These are phyloP conservation scores for Sporothrix luriei DNA, from an alignment of 2,329 filamentous ascomycete species.

Conservation along the genomic window DNA sequence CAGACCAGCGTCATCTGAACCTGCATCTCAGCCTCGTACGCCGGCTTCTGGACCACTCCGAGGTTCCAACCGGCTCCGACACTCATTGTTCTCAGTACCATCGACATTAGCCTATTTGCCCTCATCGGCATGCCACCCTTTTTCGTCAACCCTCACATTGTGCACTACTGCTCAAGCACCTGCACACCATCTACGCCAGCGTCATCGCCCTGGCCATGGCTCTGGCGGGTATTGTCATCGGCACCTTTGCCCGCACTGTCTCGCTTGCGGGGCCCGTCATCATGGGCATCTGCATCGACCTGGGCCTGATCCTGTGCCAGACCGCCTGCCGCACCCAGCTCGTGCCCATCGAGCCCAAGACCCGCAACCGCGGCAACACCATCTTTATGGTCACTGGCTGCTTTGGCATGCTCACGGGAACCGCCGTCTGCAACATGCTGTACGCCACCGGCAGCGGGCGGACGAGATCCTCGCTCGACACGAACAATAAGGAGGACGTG, in stretches of 20 bases:
- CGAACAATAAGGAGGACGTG: background rate
- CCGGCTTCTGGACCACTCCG: slow-evolving; percentile 61
- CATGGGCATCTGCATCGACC: slow-evolving; percentile 32
- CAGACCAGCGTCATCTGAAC: slow-evolving; percentile 68
- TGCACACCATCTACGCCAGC: slow-evolving; percentile 26
- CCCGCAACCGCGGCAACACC: slow-evolving; percentile 36
- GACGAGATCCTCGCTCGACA: slow-evolving; percentile 19
- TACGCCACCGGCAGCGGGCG: slow-evolving; percentile 40
- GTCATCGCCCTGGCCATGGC: slow-evolving; percentile 29
- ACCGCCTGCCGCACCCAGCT: slow-evolving; percentile 33
- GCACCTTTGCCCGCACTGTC: slow-evolving; percentile 34
- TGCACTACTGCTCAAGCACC: slow-evolving; percentile 31
- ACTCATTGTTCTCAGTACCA: slow-evolving; percentile 66
- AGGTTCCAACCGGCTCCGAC: slow-evolving; percentile 71
- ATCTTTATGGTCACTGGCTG: slow-evolving; percentile 33
- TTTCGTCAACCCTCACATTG: slow-evolving; percentile 32
- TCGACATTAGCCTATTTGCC: slow-evolving; percentile 73
- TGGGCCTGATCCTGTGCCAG: slow-evolving; percentile 32
- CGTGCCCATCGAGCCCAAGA: slow-evolving; percentile 32
- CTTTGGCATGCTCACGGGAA: slow-evolving; percentile 35
- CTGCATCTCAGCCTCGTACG: slow-evolving; percentile 53
- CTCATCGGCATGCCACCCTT: slow-evolving; percentile 62
- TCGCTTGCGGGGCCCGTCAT: slow-evolving; percentile 34
- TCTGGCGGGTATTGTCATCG: slow-evolving; percentile 31
- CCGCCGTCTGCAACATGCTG: slow-evolving; percentile 36